Evolutionary conservation across 768 basidiomycete genomes (phyloP), one percentile per base, ranked within the genome.

Genomic region (Fibroporia radiculosa): DNA sequence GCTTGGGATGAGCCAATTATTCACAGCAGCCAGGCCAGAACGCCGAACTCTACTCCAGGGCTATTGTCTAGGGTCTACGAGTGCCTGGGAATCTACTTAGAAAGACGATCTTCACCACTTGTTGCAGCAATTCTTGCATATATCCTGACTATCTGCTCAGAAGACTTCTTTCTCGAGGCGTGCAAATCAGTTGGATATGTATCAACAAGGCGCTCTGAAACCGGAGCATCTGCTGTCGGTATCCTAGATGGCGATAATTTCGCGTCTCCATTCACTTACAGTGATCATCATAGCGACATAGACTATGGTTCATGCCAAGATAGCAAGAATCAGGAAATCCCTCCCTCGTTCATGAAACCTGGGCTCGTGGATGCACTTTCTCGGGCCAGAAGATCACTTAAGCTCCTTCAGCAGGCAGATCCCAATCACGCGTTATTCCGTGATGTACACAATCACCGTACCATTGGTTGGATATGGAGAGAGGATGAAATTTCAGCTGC

Each of bases 381-480:
- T 11, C 74, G 75, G 3, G 86, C 86, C 1, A 77, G 76, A 48
- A 81, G 76, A 53, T 90, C 89, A 0, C 62, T 91, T 8, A 68
- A 73, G 23, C 62, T 92, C 3, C 69, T 91, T 0, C 70, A 69
- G 38, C 72, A 71, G 8, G 85, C 87, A 3, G 67, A 77, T 46
- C 80, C 84, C 0, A 72, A 78, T 37, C 84, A 88, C 55, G 70
- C 70, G 0, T 58, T 85, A 10, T 62, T 86, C n/a, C 62, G 48
- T 27, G 53, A 52, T 27, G 24, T 39, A 5, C 16, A 31, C 7
- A 32, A 49, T 7, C 53, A 53, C 19, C 45, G 43, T 10, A 50
- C 45, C 16, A 65, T 81, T 12, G 55, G 61, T 22, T 88, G 85
- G 85, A 63, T 84, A 45, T 88, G 85, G 85, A 74, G 70, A 1